These are phyloP conservation scores for Chalciporus pseudorubinellus DNA, from an alignment of 768 basidiomycete species.

Conservation along the genomic window DNA sequence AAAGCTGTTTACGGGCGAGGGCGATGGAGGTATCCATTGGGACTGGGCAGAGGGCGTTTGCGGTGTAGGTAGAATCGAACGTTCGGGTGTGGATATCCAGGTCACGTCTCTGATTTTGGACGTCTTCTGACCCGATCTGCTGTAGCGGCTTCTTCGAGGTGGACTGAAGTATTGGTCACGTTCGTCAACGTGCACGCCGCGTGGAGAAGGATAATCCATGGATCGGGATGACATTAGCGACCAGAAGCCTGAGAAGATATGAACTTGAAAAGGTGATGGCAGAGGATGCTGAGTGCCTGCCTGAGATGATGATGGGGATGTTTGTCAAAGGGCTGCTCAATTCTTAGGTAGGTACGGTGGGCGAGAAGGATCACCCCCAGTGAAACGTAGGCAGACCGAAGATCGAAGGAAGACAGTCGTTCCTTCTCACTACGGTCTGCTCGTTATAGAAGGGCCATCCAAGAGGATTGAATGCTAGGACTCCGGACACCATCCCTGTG, in stretches of 20 bases:
- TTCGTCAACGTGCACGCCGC: constrained; percentile 19
- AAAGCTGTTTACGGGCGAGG: constrained; percentile 12
- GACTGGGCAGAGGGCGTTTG: constrained; percentile 8
- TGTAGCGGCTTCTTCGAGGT: constrained; percentile 23
- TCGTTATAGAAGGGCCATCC: no score
- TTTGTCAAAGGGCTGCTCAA: no score
- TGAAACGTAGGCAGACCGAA: no score
- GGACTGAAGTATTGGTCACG: constrained; percentile 5
- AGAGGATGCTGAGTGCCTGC: no score
- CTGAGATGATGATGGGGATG: no score
- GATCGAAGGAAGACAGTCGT: no score
- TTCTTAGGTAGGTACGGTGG: no score
- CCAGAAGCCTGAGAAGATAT: no score
- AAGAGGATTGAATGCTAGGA: no score
- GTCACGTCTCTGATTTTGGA: constrained; percentile 23
- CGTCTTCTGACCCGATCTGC: constrained; percentile 16
- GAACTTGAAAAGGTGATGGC: not conserved
- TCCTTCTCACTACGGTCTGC: no score
- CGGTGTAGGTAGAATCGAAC: constrained; percentile 5
- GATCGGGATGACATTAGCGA: constrained; percentile 23
- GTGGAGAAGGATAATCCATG: constrained; percentile 23
- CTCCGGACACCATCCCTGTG: no score
- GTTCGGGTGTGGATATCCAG: constrained; percentile 22
- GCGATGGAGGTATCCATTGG: constrained; percentile 4
- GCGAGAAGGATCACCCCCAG: no score